phyloP scores from a whole-genome alignment of 2,329 filamentous ascomycete genomes.

The Phialemonium atrogriseum region DNA sequence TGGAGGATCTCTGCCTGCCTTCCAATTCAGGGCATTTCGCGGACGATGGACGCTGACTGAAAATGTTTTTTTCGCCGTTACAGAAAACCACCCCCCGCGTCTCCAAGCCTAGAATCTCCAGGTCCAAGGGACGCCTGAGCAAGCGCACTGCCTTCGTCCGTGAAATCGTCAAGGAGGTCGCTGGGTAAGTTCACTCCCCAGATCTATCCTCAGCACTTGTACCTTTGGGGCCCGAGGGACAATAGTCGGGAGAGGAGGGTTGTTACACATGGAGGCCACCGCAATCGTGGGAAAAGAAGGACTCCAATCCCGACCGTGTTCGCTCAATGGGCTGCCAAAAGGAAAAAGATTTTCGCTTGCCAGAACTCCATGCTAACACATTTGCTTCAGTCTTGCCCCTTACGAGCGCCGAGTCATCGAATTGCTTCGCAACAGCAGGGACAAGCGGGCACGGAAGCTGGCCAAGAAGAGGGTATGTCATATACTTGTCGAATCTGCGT shows the following conservation, averaged over 20 bases:
- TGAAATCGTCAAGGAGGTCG: slow-evolving; percentile 97
- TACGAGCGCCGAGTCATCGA: slow-evolving; percentile 99
- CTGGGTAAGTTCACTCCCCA: slow-evolving; percentile 57
- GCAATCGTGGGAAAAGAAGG: too few relatives aligned
- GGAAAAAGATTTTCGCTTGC: too few relatives aligned
- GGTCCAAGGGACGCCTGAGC: slow-evolving; percentile 91
- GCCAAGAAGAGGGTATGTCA: slow-evolving; percentile 92
- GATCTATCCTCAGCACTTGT: too few relatives aligned
- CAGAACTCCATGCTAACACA: slow-evolving; percentile 8
- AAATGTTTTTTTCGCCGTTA: slow-evolving; percentile 24
- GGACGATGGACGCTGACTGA: slow-evolving; percentile 48
- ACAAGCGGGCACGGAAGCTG: slow-evolving; percentile 98
- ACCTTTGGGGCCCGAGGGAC: too few relatives aligned
- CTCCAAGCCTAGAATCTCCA: slow-evolving; percentile 68
- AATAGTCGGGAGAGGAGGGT: background rate
- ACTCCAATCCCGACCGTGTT: too few relatives aligned
- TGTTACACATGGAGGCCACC: too few relatives aligned
- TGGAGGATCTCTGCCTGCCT: slow-evolving; percentile 60
- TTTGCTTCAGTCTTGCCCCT: slow-evolving; percentile 59
- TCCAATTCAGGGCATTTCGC: slow-evolving; percentile 27
- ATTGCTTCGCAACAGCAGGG: slow-evolving; percentile 97
- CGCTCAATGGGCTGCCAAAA: too few relatives aligned
- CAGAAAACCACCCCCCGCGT: slow-evolving; percentile 79
- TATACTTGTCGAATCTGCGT: background rate
- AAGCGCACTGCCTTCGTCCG: slow-evolving; percentile 96